Percentiles rank a stretch among this genome's conserved stretches.
Evolutionary conservation across 768 basidiomycete genomes (phyloP).

Genomic region (Mycena galopus): DNA sequence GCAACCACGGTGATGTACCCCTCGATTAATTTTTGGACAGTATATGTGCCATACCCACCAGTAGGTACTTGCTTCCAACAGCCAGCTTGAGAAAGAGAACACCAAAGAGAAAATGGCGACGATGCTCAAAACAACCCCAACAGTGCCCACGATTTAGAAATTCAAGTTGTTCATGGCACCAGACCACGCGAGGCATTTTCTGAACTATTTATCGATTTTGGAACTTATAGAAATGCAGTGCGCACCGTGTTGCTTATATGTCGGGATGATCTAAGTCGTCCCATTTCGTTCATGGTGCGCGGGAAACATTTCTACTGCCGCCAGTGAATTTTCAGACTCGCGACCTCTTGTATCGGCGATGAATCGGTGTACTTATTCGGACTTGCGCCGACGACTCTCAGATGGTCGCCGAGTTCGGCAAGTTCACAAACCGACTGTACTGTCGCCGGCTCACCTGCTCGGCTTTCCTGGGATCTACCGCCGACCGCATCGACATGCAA

Average conservation of each 20-base stretch:
- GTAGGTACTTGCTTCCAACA: too few relatives aligned
- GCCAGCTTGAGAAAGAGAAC: too few relatives aligned
- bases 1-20: too few relatives aligned
- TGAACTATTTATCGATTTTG: neutral
- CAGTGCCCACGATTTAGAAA: too few relatives aligned
- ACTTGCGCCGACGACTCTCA: constrained; percentile 36
- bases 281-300: constrained; percentile 50
- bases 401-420: constrained; percentile 63
- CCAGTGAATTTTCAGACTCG: constrained; percentile 57
- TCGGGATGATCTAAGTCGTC: constrained; percentile 45
- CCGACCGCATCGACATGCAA: constrained; percentile 16
- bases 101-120: neutral
- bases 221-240: constrained; percentile 36
- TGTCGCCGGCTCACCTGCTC: constrained; percentile 66
- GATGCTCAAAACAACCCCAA: neutral
- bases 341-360: constrained; percentile 58
- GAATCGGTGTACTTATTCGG: constrained; percentile 55
- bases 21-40: too few relatives aligned
- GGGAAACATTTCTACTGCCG: constrained; percentile 64
- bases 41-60: too few relatives aligned
- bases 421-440: constrained; percentile 60
- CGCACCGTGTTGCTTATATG: constrained; percentile 60
- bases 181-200: neutral
- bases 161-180: neutral
- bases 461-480: constrained; percentile 62